These are phyloP conservation scores for Fomitopsis betulina DNA, from an alignment of 1,284 basidiomycete genomes.

Conservation along the genomic window DNA sequence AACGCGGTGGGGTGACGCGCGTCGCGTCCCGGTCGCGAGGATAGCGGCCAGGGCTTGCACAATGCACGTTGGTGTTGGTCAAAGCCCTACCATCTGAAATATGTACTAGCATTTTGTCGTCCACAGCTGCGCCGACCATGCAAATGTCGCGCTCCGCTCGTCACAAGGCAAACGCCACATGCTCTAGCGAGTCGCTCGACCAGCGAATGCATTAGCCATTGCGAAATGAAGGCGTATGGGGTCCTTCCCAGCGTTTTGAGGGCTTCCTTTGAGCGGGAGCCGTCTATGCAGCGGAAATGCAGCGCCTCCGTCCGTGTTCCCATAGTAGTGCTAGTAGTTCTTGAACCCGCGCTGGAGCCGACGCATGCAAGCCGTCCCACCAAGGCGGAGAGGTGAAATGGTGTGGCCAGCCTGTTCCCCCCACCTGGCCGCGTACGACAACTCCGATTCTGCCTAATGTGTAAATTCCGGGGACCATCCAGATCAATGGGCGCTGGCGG, in stretches of 20 bases:
- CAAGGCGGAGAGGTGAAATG: not conserved
- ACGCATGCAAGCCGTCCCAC: not conserved
- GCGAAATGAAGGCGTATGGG: not conserved
- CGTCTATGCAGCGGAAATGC: not conserved
- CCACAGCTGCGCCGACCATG: not conserved
- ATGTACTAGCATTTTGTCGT: not conserved
- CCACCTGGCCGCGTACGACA: not conserved
- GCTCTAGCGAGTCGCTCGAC: not conserved
- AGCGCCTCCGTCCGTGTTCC: not conserved
- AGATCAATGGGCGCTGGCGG: not conserved
- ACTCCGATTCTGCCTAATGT: not conserved
- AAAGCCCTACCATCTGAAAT: not conserved
- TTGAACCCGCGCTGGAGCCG: not conserved
- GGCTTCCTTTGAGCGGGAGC: not conserved
- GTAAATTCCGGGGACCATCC: not conserved
- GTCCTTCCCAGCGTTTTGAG: not conserved
- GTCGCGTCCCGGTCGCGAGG: too few relatives aligned
- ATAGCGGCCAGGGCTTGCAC: not conserved
- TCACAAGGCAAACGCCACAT: not conserved
- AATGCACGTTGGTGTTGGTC: not conserved
- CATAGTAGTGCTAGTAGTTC: not conserved
- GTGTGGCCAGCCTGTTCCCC: not conserved
- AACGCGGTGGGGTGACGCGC: not conserved
- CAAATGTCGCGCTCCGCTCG: not conserved
- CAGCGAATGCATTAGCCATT: not conserved